These are phyloP conservation scores for Penicillium decumbens DNA, from an alignment of 2,329 filamentous ascomycete genomes.

Conservation along the genomic window DNA sequence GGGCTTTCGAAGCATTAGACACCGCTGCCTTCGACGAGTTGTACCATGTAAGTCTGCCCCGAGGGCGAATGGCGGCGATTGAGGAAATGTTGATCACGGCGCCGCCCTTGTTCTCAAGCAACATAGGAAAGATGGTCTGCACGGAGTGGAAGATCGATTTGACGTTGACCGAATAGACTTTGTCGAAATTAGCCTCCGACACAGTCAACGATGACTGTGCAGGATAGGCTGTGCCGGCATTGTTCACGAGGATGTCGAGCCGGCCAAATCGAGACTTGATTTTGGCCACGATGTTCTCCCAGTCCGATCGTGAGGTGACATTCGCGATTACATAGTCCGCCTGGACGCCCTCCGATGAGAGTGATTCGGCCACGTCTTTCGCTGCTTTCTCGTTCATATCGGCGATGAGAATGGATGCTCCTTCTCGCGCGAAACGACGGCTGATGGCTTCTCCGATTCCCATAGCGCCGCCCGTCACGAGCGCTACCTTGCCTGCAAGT, in stretches of 20 bases:
- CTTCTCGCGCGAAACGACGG: not conserved
- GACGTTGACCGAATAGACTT: not conserved
- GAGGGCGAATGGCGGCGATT: not conserved
- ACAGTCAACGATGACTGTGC: not conserved
- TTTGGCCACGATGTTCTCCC: not conserved
- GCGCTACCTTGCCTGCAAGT: not conserved
- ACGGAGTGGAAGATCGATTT: not conserved
- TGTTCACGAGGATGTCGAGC: not conserved
- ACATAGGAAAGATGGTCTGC: not conserved
- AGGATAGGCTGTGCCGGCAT: not conserved
- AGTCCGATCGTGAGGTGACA: not conserved
- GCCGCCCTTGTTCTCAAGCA: not conserved
- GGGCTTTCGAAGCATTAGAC: not conserved
- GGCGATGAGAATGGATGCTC: not conserved
- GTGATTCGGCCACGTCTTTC: not conserved
- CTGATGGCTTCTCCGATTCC: not conserved
- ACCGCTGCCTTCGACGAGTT: not conserved
- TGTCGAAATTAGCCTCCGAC: not conserved
- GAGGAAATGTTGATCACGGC: not conserved
- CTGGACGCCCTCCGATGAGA: not conserved
- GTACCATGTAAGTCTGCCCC: not conserved
- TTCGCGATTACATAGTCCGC: not conserved
- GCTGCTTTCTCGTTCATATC: not conserved
- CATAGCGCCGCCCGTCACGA: constrained; percentile 1
- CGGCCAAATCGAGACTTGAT: not conserved